These are phyloP conservation scores for Lachnellula cervina DNA, from an alignment of 2,329 filamentous ascomycete genomes.

Conservation along the genomic window DNA sequence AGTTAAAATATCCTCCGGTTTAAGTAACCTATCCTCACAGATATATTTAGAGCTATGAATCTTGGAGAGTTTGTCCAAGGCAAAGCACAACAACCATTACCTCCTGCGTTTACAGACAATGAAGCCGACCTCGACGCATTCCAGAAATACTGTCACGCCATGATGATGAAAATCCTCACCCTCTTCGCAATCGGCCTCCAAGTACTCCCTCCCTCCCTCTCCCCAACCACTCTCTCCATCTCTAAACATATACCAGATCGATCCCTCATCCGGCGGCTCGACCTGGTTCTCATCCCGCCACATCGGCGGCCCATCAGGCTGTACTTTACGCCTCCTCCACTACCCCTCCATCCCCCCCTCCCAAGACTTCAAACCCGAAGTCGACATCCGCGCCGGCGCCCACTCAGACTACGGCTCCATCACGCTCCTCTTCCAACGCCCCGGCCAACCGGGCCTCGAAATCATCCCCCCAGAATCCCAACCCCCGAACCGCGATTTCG, in stretches of 20 bases:
- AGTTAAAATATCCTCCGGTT: constrained; percentile 16
- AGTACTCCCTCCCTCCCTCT: constrained; percentile 34
- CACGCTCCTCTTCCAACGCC: constrained; percentile 78
- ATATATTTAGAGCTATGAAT: constrained; percentile 71
- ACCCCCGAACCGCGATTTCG: constrained; percentile 21
- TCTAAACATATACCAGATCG: constrained; percentile 23
- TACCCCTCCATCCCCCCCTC: constrained; percentile 53
- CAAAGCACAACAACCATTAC: constrained; percentile 73
- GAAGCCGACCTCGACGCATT: constrained; percentile 63
- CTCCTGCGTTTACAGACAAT: constrained; percentile 54
- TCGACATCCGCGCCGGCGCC: constrained; percentile 79
- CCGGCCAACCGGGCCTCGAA: constrained; percentile 81
- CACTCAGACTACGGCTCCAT: constrained; percentile 76
- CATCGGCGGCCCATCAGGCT: constrained; percentile 49
- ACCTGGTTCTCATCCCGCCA: constrained; percentile 55
- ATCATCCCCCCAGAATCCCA: constrained; percentile 54
- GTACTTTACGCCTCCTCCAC: constrained; percentile 57
- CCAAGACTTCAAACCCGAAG: constrained; percentile 40
- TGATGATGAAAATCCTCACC: constrained; percentile 68
- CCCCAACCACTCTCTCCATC: background rate
- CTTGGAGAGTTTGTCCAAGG: constrained; percentile 68
- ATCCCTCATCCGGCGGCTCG: constrained; percentile 20
- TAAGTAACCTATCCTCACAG: background rate
- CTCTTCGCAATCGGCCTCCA: constrained; percentile 75
- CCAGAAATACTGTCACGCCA: constrained; percentile 61